Conservation (phyloP, 805 yeast genomes). For the Saccharomycopsis fodiens region DNA sequence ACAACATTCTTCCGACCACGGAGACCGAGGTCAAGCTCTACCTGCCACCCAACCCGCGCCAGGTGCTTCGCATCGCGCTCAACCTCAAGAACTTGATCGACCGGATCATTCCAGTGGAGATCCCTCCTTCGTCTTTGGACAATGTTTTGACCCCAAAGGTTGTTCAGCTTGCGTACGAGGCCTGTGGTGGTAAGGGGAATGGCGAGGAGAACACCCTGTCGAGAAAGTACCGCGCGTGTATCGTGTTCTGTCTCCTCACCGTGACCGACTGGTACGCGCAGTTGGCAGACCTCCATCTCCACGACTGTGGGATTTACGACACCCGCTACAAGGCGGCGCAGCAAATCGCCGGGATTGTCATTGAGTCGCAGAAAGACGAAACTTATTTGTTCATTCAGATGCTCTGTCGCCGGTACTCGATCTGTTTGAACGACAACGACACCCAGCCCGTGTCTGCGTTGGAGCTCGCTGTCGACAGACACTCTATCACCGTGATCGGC, state of each 20-base stretch:
- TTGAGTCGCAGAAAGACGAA: conserved; percentile 49
- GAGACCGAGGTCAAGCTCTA: conserved; percentile 9
- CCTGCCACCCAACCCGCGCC: conserved; percentile 48
- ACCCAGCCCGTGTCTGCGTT: conserved; percentile 60
- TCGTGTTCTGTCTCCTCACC: conserved; percentile 62
- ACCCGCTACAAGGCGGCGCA: conserved; percentile 66
- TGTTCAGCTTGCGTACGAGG: conserved; percentile 50
- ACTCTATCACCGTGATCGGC: conserved; percentile 65
- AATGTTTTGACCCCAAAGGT: conserved; percentile 53
- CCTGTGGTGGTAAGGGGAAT: conserved; percentile 83
- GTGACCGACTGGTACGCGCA: conserved; percentile 71
- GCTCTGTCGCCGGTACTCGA: conserved; percentile 67
- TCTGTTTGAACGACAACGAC: conserved; percentile 54
- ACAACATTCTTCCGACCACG: conserved; percentile 10
- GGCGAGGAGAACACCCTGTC: conserved; percentile 49
- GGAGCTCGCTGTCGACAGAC: conserved; percentile 81
- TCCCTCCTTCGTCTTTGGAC: conserved; percentile 25
- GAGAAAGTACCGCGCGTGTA: conserved; percentile 54
- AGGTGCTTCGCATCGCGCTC: conserved; percentile 57
- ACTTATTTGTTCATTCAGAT: conserved; percentile 63
- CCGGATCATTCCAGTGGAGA: conserved; percentile 50
- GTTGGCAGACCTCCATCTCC: conserved; percentile 50
- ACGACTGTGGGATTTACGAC: conserved; percentile 55
- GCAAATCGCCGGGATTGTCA: conserved; percentile 56
- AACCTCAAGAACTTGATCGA: conserved; percentile 65